These are phyloP conservation scores for Fusarium domesticum DNA, from an alignment of 2,329 filamentous ascomycete genomes.

Conservation along the genomic window DNA sequence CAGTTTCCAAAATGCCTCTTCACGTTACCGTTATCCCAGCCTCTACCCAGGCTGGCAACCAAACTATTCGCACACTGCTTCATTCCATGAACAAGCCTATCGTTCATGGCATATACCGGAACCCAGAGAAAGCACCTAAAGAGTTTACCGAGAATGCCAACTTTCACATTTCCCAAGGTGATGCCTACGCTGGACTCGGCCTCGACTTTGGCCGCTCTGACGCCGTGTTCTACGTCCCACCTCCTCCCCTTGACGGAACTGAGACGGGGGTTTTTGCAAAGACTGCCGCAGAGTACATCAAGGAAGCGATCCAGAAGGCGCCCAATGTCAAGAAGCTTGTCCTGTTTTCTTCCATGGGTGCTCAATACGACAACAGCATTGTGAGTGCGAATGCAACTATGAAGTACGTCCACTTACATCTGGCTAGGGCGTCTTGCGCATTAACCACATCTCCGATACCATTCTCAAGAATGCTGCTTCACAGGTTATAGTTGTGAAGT, in stretches of 20 bases:
- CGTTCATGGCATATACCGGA: constrained; percentile 32
- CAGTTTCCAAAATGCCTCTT: constrained; percentile 30
- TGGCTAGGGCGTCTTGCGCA: constrained; percentile 29
- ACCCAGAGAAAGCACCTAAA: constrained; percentile 28
- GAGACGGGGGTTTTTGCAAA: constrained; percentile 26
- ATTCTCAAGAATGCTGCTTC: constrained; percentile 19
- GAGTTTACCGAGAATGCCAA: constrained; percentile 29
- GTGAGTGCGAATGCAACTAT: constrained; percentile 18
- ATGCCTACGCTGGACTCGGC: constrained; percentile 25
- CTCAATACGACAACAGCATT: constrained; percentile 31
- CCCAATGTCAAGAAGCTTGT: constrained; percentile 21
- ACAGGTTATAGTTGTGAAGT: constrained; percentile 20
- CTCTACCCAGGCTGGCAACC: constrained; percentile 33
- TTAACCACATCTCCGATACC: constrained; percentile 24
- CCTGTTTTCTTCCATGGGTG: constrained; percentile 30
- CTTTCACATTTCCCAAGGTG: constrained; percentile 32
- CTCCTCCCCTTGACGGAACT: constrained; percentile 28
- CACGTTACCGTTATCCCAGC: constrained; percentile 35
- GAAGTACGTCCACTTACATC: too few relatives aligned
- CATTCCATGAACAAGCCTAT: constrained; percentile 14
- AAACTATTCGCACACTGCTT: constrained; percentile 30
- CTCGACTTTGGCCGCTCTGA: constrained; percentile 32
- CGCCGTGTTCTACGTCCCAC: constrained; percentile 35
- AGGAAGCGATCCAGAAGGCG: constrained; percentile 16
- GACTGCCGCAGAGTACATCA: constrained; percentile 24